Base-by-base conservation (phyloP, 768 basidiomycete species). In the Tremella fuciformis region DNA sequence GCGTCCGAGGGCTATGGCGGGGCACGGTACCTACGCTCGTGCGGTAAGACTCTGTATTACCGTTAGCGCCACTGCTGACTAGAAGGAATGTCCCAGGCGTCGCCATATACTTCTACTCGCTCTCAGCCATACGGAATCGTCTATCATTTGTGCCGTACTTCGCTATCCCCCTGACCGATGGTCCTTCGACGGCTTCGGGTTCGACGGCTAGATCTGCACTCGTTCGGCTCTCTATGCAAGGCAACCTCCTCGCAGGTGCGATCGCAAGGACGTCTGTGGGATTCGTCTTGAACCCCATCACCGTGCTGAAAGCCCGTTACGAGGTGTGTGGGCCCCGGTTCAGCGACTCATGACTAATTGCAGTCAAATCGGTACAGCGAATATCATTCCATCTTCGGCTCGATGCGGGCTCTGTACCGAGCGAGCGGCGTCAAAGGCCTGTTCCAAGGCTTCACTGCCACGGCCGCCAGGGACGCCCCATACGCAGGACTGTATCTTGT, bases 391-490 rank as follows among this genome's bases (percentile, higher is more conserved):
- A 57, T 77, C 6, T 54, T 61, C 8, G 59, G 59, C 3, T 64
- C 78, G 0, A 66, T 79, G n/a, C 53, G 63, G 1, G 67, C 67
- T 0, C 66, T 80, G 18, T 59, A 76, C 16, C 50, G 58, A 3
- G 67, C 72, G 1, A 71, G 70, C 19, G 91, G 92, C 1, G 84
- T 88, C 3, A 83, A 84, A 21, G 91, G 90, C 63, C 80, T 93
- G 25, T 84, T 92, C 69, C 86, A 89, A 48, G 93, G 93, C 0
- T 87, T 91, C 70, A 67, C 87, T 21, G 89, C 91, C 0, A 90
- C 91, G 1, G 88, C 91, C 1, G 80, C 92, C n/a, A 84, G 93
- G 48, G 93, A 97, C 75, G 93, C 91, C 13, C 93, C 93, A 0
- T 91, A 93, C 67, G 91, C 93, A 1, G 93, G 92, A 2, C 76